Percentiles rank a stretch among this genome's conserved stretches.
phyloP scores from a whole-genome alignment of 495 filamentous ascomycete species.

The Apodospora peruviana region DNA sequence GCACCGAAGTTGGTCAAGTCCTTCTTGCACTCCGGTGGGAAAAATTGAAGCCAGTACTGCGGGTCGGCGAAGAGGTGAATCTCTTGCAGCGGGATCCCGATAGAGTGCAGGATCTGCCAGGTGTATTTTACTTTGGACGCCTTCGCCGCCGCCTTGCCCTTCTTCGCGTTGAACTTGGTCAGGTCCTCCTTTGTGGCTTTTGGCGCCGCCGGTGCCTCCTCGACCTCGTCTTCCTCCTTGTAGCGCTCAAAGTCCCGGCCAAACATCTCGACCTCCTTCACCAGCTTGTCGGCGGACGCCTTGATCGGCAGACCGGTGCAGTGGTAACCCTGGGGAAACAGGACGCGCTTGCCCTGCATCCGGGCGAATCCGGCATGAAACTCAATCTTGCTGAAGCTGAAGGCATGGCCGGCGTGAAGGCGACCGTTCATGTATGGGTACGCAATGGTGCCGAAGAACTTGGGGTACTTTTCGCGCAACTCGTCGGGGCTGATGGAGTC shows the following conservation, averaged over 20 bases:
- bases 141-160: conserved; percentile 91
- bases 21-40: conserved; percentile 64
- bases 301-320: conserved; percentile 98
- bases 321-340: conserved; percentile 92
- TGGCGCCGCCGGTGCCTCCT: conserved; percentile 12
- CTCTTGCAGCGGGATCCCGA: conserved; percentile 70
- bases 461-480: conserved; percentile 67
- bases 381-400: conserved; percentile 81
- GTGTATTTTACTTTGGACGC: conserved; percentile 72
- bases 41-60: conserved; percentile 69
- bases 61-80: conserved; percentile 81
- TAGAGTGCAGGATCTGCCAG: conserved; percentile 57
- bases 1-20: conserved; percentile 70
- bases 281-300: conserved; percentile 91
- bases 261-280: conserved; percentile 82
- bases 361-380: conserved; percentile 77
- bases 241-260: conserved; percentile 80
- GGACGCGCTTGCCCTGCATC: conserved; percentile 80
- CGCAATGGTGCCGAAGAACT: conserved; percentile 84
- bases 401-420: conserved; percentile 81
- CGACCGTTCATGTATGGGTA: conserved; percentile 92
- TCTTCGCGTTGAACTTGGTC: conserved; percentile 88
- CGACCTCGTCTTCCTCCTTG: conserved; percentile 45
- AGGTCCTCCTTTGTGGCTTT: conserved; percentile 57
- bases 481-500: conserved; percentile 60